Evolutionary conservation across 2,329 filamentous ascomycete genomes (phyloP), one percentile per base, ranked within the genome.

Genomic region (Pleoardoris graminearum): DNA sequence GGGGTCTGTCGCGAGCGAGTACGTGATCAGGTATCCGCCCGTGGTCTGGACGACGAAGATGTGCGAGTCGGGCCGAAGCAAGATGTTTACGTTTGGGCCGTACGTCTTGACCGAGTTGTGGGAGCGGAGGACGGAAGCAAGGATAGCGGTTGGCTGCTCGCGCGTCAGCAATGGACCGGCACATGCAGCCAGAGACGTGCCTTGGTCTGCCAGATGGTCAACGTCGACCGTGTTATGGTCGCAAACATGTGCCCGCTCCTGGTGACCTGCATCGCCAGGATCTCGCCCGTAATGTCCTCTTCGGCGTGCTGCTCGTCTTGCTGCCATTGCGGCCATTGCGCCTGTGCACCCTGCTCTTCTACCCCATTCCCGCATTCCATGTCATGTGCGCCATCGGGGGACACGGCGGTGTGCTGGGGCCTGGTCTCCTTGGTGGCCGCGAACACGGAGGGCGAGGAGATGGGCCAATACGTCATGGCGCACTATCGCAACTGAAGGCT

Each of bases 171-270:
- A 55, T 49, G 38, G 42, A 51, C 39, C 53, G n/a, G 37, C 43
- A 49, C 54, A 44, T 33, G 45, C n/a, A 41, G 38, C 29, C 66
- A n/a, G 12, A 27, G 50, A 58, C 79, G 54, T 80, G 91, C 91
- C 82, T 93, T 93, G 50, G 90, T 93, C 77, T 99, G 94, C 94
- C 94, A 99, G 61, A 99, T 82, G n/a, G 89, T 91, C 72, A 99
- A 85, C 11, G 89, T 89, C 1, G 89, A 89, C 4, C 83, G 78
- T 0, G 93, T 97, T 68, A 97, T 90, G 41, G 91, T 91, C 46
- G 90, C 90, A 75, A 99, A 97, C 56, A 89, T 77, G 66, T 92
- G 88, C 35, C 92, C 92, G 50, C 83, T 87, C 38, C 92, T 85
- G 2, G 92, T 89, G 35, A 91, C 83, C 58, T 86, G 85, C 48